phyloP scores from a whole-genome alignment of 495 filamentous ascomycete genomes.

The Hamigera avellanea region DNA sequence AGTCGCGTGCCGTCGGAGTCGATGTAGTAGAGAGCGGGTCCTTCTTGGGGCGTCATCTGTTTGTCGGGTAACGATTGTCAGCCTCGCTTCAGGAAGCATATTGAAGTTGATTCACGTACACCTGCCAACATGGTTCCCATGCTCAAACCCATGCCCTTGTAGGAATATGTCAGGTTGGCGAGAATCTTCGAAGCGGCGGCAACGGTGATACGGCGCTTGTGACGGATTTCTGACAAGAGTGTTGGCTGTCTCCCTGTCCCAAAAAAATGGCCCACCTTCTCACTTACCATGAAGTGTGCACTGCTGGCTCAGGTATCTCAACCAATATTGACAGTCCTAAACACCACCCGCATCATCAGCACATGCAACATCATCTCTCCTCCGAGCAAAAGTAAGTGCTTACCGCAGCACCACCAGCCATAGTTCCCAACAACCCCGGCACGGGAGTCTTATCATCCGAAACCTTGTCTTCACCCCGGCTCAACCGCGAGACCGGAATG shows the following conservation, averaged over 20 bases:
- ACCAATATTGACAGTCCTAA: constrained; percentile 98
- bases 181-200: constrained; percentile 97
- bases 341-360: no score
- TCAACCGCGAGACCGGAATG: constrained; percentile 49
- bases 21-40: constrained; percentile 97
- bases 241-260: constrained; percentile 2
- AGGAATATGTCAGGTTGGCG: constrained; percentile 92
- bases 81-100: background rate
- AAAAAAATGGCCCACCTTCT: no score
- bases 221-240: constrained; percentile 58
- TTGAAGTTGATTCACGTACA: constrained; percentile 35
- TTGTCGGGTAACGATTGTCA: background rate
- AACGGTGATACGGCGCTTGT: constrained; percentile 96
- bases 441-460: constrained; percentile 73
- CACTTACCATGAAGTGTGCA: constrained; percentile 77
- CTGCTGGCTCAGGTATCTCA: constrained; percentile 96
- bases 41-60: constrained; percentile 73
- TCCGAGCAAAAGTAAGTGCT: constrained; percentile 17
- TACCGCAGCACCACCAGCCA: constrained; percentile 95
- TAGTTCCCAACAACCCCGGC: constrained; percentile 78
- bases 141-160: constrained; percentile 94
- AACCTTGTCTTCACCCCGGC: constrained; percentile 32
- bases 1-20: constrained; percentile 93
- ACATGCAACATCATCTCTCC: background rate
- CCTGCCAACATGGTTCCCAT: constrained; percentile 99